Conservation (phyloP, 179 eudicot species). For the Silene vulgaris region DNA sequence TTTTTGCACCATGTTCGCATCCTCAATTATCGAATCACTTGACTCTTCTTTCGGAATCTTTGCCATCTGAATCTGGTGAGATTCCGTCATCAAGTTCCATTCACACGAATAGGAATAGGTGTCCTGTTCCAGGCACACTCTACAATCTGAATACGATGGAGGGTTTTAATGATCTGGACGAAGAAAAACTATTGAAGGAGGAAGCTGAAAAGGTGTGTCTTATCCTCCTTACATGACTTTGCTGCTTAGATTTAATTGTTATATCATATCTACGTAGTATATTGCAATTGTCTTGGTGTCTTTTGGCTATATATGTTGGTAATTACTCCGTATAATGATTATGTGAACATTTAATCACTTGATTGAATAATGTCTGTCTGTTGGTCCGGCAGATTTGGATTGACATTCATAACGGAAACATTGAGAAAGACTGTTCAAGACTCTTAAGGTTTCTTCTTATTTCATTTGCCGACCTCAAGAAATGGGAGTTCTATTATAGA, state of each 20-base stretch:
- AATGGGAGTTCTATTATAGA: conserved; percentile 76
- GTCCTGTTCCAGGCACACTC: conserved; percentile 72
- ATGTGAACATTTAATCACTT: neutral
- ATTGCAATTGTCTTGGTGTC: neutral
- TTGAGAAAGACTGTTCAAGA: conserved; percentile 63
- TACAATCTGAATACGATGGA: conserved; percentile 83
- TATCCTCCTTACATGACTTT: neutral
- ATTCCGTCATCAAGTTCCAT: conserved; percentile 28
- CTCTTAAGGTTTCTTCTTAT: conserved; percentile 79
- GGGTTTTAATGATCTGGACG: conserved; percentile 66
- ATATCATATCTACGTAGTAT: neutral
- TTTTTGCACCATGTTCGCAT: conserved; percentile 75
- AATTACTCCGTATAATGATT: neutral
- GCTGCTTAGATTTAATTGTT: neutral
- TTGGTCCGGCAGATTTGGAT: conserved; percentile 62
- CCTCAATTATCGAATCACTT: conserved; percentile 65
- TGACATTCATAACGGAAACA: conserved; percentile 66
- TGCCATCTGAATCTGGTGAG: conserved; percentile 62
- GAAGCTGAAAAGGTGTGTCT: conserved; percentile 69
- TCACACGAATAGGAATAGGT: conserved; percentile 65
- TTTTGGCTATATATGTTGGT: neutral
- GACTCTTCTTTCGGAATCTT: conserved; percentile 75
- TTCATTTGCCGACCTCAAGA: conserved; percentile 90
- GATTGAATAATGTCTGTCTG: conserved; percentile 6
- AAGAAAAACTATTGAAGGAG: conserved; percentile 51